phyloP scores from a whole-genome alignment of 2,329 filamentous ascomycete genomes.

The Phymatotrichopsis omnivora region DNA sequence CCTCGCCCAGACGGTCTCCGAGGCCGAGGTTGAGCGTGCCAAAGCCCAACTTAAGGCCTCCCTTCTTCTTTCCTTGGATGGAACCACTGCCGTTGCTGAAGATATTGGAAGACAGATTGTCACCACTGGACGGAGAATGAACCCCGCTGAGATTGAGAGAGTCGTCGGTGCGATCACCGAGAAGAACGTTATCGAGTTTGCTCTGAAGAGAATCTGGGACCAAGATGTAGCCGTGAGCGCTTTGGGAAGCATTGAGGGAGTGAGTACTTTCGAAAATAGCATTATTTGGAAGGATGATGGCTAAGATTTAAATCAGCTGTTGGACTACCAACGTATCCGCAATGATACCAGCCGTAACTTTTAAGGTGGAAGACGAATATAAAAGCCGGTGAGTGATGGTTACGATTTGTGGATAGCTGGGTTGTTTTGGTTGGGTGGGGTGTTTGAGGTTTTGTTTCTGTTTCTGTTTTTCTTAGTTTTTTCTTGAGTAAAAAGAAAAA shows the following conservation, averaged over 20 bases:
- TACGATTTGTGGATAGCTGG: no score
- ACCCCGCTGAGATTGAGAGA: conserved; percentile 87
- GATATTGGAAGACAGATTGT: conserved; percentile 98
- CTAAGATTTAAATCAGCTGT: conserved; percentile 36
- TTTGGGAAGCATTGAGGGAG: conserved; percentile 82
- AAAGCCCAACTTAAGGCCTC: conserved; percentile 99
- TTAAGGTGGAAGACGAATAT: no score
- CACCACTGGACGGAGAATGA: conserved; percentile 87
- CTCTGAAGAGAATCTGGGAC: conserved; percentile 92
- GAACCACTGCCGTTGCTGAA: conserved; percentile 92
- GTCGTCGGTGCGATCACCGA: conserved; percentile 79
- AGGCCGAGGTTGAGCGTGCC: conserved; percentile 91
- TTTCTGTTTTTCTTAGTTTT: no score
- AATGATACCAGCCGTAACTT: conserved; percentile 80
- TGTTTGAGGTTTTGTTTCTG: no score
- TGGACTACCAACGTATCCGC: conserved; percentile 69
- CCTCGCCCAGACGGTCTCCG: conserved; percentile 75
- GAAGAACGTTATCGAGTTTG: conserved; percentile 96
- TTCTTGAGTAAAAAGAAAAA: no score
- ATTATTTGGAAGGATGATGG: conserved; percentile 35
- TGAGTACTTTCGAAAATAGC: conserved; percentile 22
- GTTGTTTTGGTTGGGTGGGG: no score
- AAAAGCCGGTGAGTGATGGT: no score
- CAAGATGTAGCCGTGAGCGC: conserved; percentile 90
- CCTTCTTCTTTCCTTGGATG: conserved; percentile 91